phyloP scores from a whole-genome alignment of 148 eudicot species.

The Arctostaphylos glauca region DNA sequence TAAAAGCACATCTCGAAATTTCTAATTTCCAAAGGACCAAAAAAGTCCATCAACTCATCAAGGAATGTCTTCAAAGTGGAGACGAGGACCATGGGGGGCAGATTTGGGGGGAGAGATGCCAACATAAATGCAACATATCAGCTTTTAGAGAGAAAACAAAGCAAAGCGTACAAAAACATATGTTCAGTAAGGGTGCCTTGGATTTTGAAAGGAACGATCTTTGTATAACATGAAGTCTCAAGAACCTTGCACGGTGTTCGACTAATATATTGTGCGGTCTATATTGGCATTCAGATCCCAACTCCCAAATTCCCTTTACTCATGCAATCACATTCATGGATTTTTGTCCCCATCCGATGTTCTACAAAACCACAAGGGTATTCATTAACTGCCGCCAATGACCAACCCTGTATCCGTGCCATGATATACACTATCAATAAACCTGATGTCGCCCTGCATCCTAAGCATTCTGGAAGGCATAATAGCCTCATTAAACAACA shows the following conservation, averaged over 20 bases:
- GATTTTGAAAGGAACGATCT: background rate
- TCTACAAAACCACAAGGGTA: too few relatives aligned
- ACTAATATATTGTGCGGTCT: background rate
- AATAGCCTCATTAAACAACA: too few relatives aligned
- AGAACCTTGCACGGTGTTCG: background rate
- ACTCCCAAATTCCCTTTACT: background rate
- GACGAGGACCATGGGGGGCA: background rate
- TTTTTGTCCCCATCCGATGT: too few relatives aligned
- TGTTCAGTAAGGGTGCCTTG: background rate
- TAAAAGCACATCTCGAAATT: background rate
- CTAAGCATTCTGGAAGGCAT: too few relatives aligned
- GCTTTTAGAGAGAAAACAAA: background rate
- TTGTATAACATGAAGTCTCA: background rate
- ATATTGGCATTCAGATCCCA: background rate
- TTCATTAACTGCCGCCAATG: too few relatives aligned
- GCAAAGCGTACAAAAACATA: background rate
- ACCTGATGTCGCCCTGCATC: too few relatives aligned
- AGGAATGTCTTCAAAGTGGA: background rate
- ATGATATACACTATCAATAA: too few relatives aligned
- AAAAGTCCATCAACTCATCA: background rate
- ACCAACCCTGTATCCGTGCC: too few relatives aligned
- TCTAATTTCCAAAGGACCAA: background rate
- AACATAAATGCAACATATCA: background rate
- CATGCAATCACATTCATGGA: too few relatives aligned
- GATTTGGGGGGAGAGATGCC: background rate